These are phyloP conservation scores for Amphibolis antarctica DNA, from an alignment of 106 monocot species.

Conservation along the genomic window DNA sequence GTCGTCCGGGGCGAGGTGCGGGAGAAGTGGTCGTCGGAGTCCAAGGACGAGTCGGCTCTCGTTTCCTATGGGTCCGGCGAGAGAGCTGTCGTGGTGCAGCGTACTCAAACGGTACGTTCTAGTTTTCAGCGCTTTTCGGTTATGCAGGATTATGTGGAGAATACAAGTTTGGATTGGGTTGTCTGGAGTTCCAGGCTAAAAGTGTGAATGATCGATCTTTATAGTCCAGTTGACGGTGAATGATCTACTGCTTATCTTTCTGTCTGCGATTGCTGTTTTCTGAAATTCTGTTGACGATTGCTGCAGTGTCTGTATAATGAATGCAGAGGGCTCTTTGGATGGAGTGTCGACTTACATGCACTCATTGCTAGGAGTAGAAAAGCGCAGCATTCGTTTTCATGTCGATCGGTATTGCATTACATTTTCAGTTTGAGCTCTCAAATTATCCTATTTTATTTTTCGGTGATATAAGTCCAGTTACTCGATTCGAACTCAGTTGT, in stretches of 20 bases:
- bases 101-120: conserved; percentile 48
- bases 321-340: conserved; percentile 71
- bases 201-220: neutral
- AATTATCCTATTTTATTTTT: too few species aligned
- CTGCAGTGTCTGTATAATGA: conserved; percentile 81
- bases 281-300: neutral
- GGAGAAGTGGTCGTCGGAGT: too few species aligned
- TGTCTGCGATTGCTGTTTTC: neutral
- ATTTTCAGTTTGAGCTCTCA: too few species aligned
- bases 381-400: conserved; percentile 46
- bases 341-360: conserved; percentile 73
- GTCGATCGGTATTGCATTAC: conserved; percentile 59
- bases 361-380: conserved; percentile 61
- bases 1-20: conserved; percentile 53
- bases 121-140: too few species aligned
- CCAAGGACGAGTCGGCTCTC: conserved; percentile 3
- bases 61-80: conserved; percentile 38
- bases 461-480: too few species aligned
- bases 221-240: neutral
- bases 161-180: neutral
- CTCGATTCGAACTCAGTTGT: too few species aligned
- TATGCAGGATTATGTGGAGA: neutral
- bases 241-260: neutral
- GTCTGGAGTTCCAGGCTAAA: neutral
- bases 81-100: conserved; percentile 47